A percentile compares a stretch with the other conserved stretches of the same genome.
Evolutionary conservation across 2,329 filamentous ascomycete species (phyloP).

Genomic region (Thermoascus crustaceus): DNA sequence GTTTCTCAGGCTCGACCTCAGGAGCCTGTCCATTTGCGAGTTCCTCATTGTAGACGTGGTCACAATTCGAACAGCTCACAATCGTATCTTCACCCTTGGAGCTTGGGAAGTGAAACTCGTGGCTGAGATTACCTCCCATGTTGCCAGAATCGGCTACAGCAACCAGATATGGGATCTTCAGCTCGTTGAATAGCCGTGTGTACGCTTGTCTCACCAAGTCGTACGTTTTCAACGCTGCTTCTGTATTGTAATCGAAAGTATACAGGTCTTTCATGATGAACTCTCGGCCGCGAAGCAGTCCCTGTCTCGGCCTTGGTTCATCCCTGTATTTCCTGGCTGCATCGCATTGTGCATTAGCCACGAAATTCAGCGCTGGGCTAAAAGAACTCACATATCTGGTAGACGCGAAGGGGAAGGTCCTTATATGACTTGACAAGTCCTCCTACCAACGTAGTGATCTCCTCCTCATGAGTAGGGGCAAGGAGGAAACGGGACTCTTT

Average conservation of each 20-base stretch:
- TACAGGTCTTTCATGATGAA: conserved; percentile 99
- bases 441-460: conserved; percentile 77
- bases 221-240: conserved; percentile 74
- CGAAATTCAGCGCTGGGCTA: not conserved
- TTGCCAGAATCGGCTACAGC: conserved; percentile 90
- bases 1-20: conserved; percentile 6
- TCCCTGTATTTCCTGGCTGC: conserved; percentile 87
- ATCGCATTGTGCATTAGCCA: conserved; percentile 4
- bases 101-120: conserved; percentile 85
- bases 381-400: conserved; percentile 65
- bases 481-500: conserved; percentile 68
- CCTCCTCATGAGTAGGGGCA: conserved; percentile 91
- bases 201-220: conserved; percentile 66
- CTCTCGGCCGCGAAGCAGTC: conserved; percentile 77
- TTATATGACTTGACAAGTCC: conserved; percentile 72
- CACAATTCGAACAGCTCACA: conserved; percentile 64
- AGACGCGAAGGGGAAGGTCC: conserved; percentile 74
- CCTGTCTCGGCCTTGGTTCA: conserved; percentile 79
- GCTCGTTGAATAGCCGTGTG: conserved; percentile 65
- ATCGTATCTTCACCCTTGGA: conserved; percentile 77
- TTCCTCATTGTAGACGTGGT: conserved; percentile 79
- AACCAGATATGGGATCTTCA: conserved; percentile 75
- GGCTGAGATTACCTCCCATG: conserved; percentile 87
- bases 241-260: conserved; percentile 68
- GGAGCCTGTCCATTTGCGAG: conserved; percentile 49